Conservation (phyloP, 78 protist genomes). For the Thecamonas trahens region DNA sequence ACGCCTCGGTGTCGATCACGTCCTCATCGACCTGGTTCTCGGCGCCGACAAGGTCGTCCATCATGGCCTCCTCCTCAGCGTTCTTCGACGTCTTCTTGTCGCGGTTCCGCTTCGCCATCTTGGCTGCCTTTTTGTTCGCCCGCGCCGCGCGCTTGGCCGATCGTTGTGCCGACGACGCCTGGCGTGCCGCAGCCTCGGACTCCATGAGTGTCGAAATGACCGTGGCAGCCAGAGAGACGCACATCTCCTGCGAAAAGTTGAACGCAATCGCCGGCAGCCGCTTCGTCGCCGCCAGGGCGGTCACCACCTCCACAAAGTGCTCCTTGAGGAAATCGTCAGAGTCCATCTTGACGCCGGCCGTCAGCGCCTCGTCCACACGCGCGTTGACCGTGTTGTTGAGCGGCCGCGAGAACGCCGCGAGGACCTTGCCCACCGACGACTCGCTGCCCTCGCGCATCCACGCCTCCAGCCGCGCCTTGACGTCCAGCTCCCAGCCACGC, state of each 20-base stretch:
- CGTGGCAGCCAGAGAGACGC: not conserved
- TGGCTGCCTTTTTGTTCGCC: not conserved
- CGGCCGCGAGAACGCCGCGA: not conserved
- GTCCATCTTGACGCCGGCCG: too few species aligned
- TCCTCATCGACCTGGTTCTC: not conserved
- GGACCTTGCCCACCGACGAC: not conserved
- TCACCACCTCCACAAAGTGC: constrained; percentile 1
- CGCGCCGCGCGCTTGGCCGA: not conserved
- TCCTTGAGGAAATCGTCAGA: not conserved
- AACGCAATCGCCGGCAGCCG: not conserved
- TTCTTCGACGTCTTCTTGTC: not conserved
- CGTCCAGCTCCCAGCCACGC: too few species aligned
- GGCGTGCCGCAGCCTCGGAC: constrained; percentile 1
- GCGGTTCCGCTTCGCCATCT: not conserved
- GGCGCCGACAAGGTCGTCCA: not conserved
- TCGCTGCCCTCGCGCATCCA: too few species aligned
- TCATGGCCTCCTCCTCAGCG: not conserved
- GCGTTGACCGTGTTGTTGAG: too few species aligned
- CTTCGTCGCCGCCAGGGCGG: not conserved
- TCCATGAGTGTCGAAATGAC: not conserved
- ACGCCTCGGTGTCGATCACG: not conserved
- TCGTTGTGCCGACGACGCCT: not conserved
- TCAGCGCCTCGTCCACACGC: too few species aligned
- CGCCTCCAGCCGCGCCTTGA: too few species aligned
- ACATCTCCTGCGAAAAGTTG: not conserved